Percentiles rank a stretch among this genome's conserved stretches.
Evolutionary conservation across 805 yeast species (phyloP).

Genomic region (Myxozyma sirexii): DNA sequence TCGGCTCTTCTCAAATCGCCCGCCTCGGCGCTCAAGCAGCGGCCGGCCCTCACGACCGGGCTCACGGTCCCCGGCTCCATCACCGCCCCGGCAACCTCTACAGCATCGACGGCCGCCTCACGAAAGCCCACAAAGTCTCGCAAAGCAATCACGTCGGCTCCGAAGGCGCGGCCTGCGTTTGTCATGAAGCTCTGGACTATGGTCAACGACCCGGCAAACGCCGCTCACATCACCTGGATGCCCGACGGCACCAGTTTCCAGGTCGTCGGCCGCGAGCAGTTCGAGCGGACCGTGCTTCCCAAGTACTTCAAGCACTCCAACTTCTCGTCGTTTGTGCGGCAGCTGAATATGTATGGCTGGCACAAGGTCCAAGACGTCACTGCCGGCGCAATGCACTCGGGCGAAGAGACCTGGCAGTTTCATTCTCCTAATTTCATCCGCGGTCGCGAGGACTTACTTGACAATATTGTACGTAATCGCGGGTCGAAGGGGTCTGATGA

Average conservation of each 20-base stretch:
- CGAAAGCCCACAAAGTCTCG: slow-evolving; percentile 27
- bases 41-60: slow-evolving; percentile 25
- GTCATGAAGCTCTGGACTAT: slow-evolving; percentile 93
- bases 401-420: slow-evolving; percentile 88
- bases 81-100: slow-evolving; percentile 24
- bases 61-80: slow-evolving; percentile 32
- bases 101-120: background rate
- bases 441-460: slow-evolving; percentile 82
- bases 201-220: slow-evolving; percentile 80
- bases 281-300: slow-evolving; percentile 83
- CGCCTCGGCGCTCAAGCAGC: slow-evolving; percentile 31
- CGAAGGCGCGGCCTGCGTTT: slow-evolving; percentile 70
- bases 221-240: slow-evolving; percentile 78
- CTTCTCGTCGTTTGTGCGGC: slow-evolving; percentile 94
- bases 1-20: slow-evolving; percentile 19
- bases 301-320: slow-evolving; percentile 93
- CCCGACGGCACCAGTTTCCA: slow-evolving; percentile 83
- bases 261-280: slow-evolving; percentile 78
- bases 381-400: slow-evolving; percentile 55
- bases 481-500: slow-evolving; percentile 49
- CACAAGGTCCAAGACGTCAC: slow-evolving; percentile 94
- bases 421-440: slow-evolving; percentile 75
- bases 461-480: slow-evolving; percentile 78
- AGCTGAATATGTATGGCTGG: slow-evolving; percentile 98
- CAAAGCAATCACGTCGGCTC: slow-evolving; percentile 37